Evolutionary conservation across 1,284 basidiomycete species (phyloP), one percentile per base, ranked within the genome.

Genomic region (Malassezia sp.): DNA sequence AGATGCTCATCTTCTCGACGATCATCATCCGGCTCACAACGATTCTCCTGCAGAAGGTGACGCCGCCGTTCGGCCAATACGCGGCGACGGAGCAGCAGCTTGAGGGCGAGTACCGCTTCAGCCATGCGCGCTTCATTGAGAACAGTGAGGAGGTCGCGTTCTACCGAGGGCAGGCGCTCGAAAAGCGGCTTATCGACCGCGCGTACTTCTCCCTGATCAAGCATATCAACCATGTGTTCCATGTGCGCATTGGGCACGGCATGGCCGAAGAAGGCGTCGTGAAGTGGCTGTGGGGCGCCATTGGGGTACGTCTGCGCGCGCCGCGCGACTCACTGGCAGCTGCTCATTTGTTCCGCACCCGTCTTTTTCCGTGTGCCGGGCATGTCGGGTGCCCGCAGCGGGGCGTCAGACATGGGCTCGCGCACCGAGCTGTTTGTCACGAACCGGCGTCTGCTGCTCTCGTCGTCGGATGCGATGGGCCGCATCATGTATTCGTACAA

Each of bases 271-370:
- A 97, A 71, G 88, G 88, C 2, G 83, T 97, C 47, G 84, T 96
- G 65, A 96, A 96, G 54, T 75, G 90, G 90, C 70, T 90, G 12
- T 96, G 91, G 91, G 90, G 90, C 56, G 84, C 82, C 65, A 83
- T 93, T 64, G 90, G 90, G 20, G n/a, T n/a, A n/a, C n/a, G n/a
- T n/a, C n/a, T n/a, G n/a, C n/a, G n/a, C n/a, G n/a, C n/a, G n/a
- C n/a, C n/a, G n/a, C n/a, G n/a, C n/a, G n/a, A n/a, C n/a, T n/a
- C n/a, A n/a, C n/a, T n/a, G n/a, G n/a, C n/a, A n/a, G n/a, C 76
- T 96, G 22, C 78, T 86, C 47, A 80, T 95, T 20, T 96, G 91
- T 70, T 86, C 88, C 5, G 84, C 96, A 38, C 91, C 91, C 0
- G 82, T 91, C 10, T 97, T 97, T 72, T 80, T 88, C 66, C 84